Conservation (phyloP, 2,329 filamentous ascomycete species). For the Fusarium clavum region DNA sequence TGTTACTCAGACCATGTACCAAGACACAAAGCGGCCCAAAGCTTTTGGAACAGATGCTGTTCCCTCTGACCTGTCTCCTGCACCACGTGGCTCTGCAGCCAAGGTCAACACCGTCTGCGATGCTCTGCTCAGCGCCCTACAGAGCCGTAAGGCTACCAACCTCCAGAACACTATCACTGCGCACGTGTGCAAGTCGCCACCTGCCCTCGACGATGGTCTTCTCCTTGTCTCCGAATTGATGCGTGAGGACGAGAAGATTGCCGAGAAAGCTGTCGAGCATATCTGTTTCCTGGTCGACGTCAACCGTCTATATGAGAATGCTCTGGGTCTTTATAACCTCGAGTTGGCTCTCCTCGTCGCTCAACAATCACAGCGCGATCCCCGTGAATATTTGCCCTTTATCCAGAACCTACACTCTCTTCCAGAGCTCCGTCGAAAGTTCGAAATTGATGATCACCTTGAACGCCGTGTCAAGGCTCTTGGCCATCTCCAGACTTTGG, state of each 20-base stretch:
- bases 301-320: conserved; percentile 89
- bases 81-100: conserved; percentile 38
- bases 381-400: conserved; percentile 94
- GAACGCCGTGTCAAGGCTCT: conserved; percentile 82
- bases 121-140: conserved; percentile 78
- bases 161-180: conserved; percentile 95
- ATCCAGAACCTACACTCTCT: conserved; percentile 87
- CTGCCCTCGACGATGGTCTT: conserved; percentile 88
- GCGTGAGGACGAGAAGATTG: conserved; percentile 74
- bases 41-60: conserved; percentile 3
- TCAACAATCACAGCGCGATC: conserved; percentile 95
- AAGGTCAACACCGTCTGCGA: conserved; percentile 94
- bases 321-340: conserved; percentile 90
- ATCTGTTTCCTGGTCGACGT: conserved; percentile 98
- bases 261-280: conserved; percentile 92
- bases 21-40: conserved; percentile 74
- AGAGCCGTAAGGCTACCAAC: conserved; percentile 70
- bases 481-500: conserved; percentile 76
- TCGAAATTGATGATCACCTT: conserved; percentile 90
- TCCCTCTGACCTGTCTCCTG: conserved; percentile 21
- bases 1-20: conserved; percentile 93
- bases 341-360: conserved; percentile 91
- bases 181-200: conserved; percentile 91
- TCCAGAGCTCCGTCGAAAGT: conserved; percentile 76
- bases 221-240: conserved; percentile 80